Percentiles rank a stretch among this genome's conserved stretches.
These are phyloP conservation scores for Rosa chinensis DNA, from an alignment of 306 rosid genomes.

Conservation along the genomic window DNA sequence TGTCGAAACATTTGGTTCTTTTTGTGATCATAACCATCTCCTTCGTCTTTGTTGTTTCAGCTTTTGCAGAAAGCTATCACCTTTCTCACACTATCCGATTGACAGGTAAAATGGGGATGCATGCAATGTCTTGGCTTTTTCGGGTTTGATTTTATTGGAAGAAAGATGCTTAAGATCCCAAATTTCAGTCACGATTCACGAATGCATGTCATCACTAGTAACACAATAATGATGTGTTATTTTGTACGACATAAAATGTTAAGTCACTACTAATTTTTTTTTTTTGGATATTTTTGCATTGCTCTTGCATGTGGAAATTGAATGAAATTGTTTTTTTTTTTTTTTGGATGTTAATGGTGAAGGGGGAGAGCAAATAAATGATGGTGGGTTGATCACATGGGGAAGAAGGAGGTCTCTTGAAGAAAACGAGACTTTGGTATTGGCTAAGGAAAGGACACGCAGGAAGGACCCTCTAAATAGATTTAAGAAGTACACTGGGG, in stretches of 20 bases:
- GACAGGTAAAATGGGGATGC: neutral
- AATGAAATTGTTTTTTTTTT: neutral
- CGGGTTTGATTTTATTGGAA: neutral
- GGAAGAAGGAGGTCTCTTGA: conserved; percentile 45
- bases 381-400: conserved; percentile 37
- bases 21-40: neutral
- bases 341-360: neutral
- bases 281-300: neutral
- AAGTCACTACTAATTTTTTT: too few species aligned
- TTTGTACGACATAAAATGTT: neutral
- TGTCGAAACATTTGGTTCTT: neutral
- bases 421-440: conserved; percentile 31
- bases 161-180: neutral
- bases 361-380: conserved; percentile 5
- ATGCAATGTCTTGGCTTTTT: neutral
- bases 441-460: conserved; percentile 55
- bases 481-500: conserved; percentile 55
- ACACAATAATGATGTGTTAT: neutral
- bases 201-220: neutral
- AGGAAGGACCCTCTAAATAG: conserved; percentile 53
- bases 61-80: neutral
- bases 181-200: too few species aligned
- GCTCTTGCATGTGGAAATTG: neutral
- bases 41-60: neutral
- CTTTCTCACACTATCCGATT: neutral